These are phyloP conservation scores for Umbelopsis ramanniana DNA, from an alignment of 192 early-diverging fungal species.

Conservation along the genomic window DNA sequence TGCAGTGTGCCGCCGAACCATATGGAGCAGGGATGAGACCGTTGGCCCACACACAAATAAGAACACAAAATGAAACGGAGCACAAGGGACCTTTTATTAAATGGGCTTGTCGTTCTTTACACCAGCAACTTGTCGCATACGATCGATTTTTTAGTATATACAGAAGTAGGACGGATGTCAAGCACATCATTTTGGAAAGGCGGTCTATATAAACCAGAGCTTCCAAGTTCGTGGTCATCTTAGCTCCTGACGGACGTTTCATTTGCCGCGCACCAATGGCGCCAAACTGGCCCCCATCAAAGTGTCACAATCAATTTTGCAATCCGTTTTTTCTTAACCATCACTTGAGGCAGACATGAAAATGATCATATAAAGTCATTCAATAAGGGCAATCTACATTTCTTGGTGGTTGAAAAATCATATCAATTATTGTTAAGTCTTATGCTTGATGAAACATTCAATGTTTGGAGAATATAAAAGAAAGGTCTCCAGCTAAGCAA, in stretches of 20 bases:
- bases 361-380: neutral
- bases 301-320: neutral
- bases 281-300: too few species aligned
- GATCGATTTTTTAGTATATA: too few species aligned
- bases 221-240: too few species aligned
- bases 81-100: too few species aligned
- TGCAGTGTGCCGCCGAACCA: neutral
- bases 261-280: too few species aligned
- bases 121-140: too few species aligned
- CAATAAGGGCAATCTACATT: conserved; percentile 13
- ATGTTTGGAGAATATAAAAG: conserved; percentile 8
- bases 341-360: neutral
- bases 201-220: too few species aligned
- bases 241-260: too few species aligned
- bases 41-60: neutral
- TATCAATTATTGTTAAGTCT: conserved; percentile 25
- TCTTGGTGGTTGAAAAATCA: conserved; percentile 18
- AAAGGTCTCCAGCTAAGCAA: conserved; percentile 20
- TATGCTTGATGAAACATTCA: conserved; percentile 17
- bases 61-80: neutral
- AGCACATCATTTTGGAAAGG: too few species aligned
- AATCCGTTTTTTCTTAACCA: neutral
- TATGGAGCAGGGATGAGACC: conserved; percentile 11
- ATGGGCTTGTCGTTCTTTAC: too few species aligned
- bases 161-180: neutral